Evolutionary conservation across 495 filamentous ascomycete species (phyloP).

Genomic region (Aspergillus sclerotioniger): DNA sequence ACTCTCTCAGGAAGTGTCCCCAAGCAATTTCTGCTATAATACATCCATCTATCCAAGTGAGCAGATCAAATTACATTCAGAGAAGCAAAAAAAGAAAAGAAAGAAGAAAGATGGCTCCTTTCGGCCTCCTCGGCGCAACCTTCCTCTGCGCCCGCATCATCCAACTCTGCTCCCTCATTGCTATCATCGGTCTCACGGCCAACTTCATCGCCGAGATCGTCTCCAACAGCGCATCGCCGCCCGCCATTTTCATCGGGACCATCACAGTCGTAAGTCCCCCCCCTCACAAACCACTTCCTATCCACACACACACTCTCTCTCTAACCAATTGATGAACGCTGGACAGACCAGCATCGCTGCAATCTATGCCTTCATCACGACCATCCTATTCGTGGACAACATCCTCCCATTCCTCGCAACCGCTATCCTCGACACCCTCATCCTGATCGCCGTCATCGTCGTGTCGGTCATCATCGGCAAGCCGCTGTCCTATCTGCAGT

Average conservation of each 20-base stretch:
- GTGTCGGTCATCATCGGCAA: conserved; percentile 73
- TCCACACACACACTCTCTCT: background rate
- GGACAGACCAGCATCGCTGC: conserved; percentile 68
- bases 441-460: conserved; percentile 70
- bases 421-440: conserved; percentile 59
- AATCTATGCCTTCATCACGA: conserved; percentile 72
- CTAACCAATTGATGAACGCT: conserved; percentile 4
- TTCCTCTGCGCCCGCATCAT: conserved; percentile 72
- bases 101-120: conserved; percentile 27
- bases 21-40: background rate
- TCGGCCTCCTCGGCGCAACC: conserved; percentile 75
- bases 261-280: conserved; percentile 69
- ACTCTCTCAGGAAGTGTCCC: background rate
- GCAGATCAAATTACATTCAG: background rate
- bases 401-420: conserved; percentile 71
- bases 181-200: conserved; percentile 75
- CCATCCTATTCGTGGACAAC: conserved; percentile 72
- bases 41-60: background rate
- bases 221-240: conserved; percentile 57
- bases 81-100: background rate
- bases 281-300: background rate
- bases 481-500: conserved; percentile 76
- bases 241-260: conserved; percentile 71
- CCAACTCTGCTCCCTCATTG: conserved; percentile 69
- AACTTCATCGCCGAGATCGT: conserved; percentile 83